Evolutionary conservation across 257 asterid species (phyloP).

Genomic region (Schizonepeta tenuifolia): DNA sequence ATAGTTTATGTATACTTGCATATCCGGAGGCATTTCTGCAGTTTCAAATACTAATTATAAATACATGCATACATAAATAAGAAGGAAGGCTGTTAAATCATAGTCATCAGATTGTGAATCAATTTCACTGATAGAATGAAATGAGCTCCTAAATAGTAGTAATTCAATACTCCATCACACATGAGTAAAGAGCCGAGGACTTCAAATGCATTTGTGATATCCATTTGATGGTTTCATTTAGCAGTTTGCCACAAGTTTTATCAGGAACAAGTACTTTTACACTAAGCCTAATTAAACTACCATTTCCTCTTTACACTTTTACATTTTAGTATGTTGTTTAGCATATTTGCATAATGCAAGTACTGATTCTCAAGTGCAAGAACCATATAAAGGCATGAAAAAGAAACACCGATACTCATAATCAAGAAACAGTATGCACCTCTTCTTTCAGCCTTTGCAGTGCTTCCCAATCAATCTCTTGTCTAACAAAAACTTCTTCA

Average conservation of each 20-base stretch:
- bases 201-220: slow-evolving; percentile 1
- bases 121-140: slow-evolving; percentile 1
- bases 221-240: neutral
- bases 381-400: neutral
- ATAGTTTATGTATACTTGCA: neutral
- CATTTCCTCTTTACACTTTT: neutral
- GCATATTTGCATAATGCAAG: neutral
- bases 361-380: neutral
- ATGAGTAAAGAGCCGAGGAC: slow-evolving; percentile 1
- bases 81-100: neutral
- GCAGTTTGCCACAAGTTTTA: slow-evolving; percentile 7
- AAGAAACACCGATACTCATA: neutral
- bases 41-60: slow-evolving; percentile 6
- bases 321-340: neutral
- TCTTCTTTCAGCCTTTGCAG: slow-evolving; percentile 83
- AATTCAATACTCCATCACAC: neutral
- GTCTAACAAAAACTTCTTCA: slow-evolving; percentile 68
- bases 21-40: neutral
- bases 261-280: neutral
- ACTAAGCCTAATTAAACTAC: neutral
- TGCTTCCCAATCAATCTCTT: slow-evolving; percentile 91
- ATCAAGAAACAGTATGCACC: slow-evolving; percentile 46
- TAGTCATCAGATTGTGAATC: neutral
- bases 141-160: neutral
- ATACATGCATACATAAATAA: neutral